Base-by-base conservation (phyloP, 108 stramenopile genomes). In the Nitzschia inconspicua region DNA sequence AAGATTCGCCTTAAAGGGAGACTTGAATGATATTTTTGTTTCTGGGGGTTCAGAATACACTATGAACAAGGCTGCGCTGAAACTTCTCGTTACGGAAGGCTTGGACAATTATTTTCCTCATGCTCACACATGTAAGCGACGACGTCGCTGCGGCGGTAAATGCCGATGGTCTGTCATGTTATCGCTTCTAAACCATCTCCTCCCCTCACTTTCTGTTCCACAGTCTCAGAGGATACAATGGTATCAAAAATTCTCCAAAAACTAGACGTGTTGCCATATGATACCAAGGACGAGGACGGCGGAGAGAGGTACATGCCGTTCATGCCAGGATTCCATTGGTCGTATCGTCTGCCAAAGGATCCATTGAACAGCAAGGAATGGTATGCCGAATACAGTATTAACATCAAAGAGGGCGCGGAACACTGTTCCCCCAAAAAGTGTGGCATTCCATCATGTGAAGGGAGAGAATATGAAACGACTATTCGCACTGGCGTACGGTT, bases 291-390 rank as follows among this genome's bases (percentile, higher is more conserved):
- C 53, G 83, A 82, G 25, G 47, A 58, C 7, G 94, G 95, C 0
- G 79, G 94, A 1, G 97, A 98, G 57, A 75, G 97, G 18, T 98
- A 96, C 60, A 94, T 91, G 86, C 95, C 95, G 13, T 98, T 97
- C 72, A 60, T 80, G 65, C 96, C 97, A 14, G 93, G 88, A 0
- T 89, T 96, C 44, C 96, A 96, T 62, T 80, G 82, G 27, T 73
- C 57, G 19, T 96, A 68, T 36, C 57, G 40, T 14, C 34, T 67
- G 26, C 61, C 66, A 24, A 30, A 48, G 36, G 66, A 88, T 55
- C 63, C 59, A 13, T n/a, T n/a, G n/a, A n/a, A n/a, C n/a, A 65
- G 32, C 11, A 62, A 77, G 41, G 95, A 93, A 62, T 96, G 95
- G 95, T 96, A 94, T 57, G 82, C 80, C 14, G 86, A 74, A 31